Percentiles rank a stretch among this genome's conserved stretches.
These are phyloP conservation scores for Penicillium olsonii DNA, from an alignment of 2,329 filamentous ascomycete genomes.

Conservation along the genomic window DNA sequence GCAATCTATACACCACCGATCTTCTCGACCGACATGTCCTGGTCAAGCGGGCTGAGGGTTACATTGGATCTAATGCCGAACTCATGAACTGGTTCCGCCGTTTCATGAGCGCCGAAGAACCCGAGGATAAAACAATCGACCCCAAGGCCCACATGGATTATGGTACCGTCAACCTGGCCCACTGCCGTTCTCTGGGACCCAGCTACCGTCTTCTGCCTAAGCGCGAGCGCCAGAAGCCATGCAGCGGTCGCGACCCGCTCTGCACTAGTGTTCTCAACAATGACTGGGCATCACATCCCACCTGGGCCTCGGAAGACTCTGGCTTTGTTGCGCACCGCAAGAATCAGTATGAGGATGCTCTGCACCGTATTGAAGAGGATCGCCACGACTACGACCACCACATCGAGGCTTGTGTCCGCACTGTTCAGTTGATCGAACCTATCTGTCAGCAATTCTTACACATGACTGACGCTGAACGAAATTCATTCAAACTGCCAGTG, in stretches of 20 bases:
- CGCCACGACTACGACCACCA: constrained; percentile 98
- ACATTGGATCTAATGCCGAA: constrained; percentile 85
- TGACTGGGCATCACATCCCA: constrained; percentile 97
- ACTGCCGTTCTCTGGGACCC: constrained; percentile 91
- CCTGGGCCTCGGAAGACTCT: constrained; percentile 97
- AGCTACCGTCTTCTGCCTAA: constrained; percentile 93
- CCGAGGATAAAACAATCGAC: constrained; percentile 74
- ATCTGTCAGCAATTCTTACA: constrained; percentile 87
- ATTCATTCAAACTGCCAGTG: constrained; percentile 74
- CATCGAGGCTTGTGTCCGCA: constrained; percentile 91
- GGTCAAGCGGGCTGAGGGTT: constrained; percentile 77
- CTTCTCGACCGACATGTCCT: constrained; percentile 84
- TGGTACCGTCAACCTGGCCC: constrained; percentile 86
- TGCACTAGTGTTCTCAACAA: constrained; percentile 94
- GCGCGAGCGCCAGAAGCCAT: constrained; percentile 84
- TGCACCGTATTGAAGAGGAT: constrained; percentile 96
- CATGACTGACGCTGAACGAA: constrained; percentile 71
- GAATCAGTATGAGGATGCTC: constrained; percentile 89
- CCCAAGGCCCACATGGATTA: constrained; percentile 71
- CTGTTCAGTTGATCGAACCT: constrained; percentile 92
- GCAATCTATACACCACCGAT: constrained; percentile 91
- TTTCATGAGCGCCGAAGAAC: constrained; percentile 74
- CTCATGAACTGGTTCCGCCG: constrained; percentile 85
- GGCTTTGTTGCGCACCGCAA: constrained; percentile 97
- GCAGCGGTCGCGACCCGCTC: constrained; percentile 91